Base-by-base conservation (phyloP, 2,329 filamentous ascomycete genomes). In the Beauveria sp. region DNA sequence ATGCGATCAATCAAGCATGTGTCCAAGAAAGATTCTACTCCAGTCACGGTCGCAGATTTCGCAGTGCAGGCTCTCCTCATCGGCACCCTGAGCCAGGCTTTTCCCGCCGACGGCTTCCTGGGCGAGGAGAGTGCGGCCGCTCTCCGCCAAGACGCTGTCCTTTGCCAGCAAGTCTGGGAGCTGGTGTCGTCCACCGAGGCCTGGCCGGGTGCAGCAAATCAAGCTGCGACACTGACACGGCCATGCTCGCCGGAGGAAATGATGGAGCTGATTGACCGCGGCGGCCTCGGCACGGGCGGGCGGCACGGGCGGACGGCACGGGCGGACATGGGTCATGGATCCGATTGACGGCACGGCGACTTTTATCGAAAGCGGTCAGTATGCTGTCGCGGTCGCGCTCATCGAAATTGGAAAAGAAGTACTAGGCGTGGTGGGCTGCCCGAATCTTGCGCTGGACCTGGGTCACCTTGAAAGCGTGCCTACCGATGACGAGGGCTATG, bases 41-140 rank as follows among this genome's bases (percentile, higher is more conserved):
- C 82, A 8, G 82, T 84, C 48, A 83, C 82, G 1, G 78, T 83
- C 43, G 81, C 80, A 55, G 82, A 84, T 65, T 83, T 84, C 66
- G 81, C 79, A 42, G 77, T 79, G 3, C 82, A 85, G 67, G 80
- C 81, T 12, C 71, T 84, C 14, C 76, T 84, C 62, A 83, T 83
- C 61, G 73, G 72, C 50, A 77, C 79, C 14, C 71, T 83, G 46
- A 80, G 80, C 66, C 69, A 74, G 45, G 73, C 71, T 46, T 83
- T 80, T 65, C 80, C 81, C 0, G 61, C 72, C 3, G 82, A 84
- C 65, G 67, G 68, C 6, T 82, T 83, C 64, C 71, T 84, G 26
- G 82, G 80, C 56, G 82, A 84, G 69, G 82, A 84, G 69, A 77
- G 76, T 58, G 77, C 80, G 4, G 76, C 75, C 60, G 75, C 76